A percentile compares a stretch with the other conserved stretches of the same genome.
Evolutionary conservation across 2,329 filamentous ascomycete genomes (phyloP).

Genomic region (Paraphaeosphaeria minitans): DNA sequence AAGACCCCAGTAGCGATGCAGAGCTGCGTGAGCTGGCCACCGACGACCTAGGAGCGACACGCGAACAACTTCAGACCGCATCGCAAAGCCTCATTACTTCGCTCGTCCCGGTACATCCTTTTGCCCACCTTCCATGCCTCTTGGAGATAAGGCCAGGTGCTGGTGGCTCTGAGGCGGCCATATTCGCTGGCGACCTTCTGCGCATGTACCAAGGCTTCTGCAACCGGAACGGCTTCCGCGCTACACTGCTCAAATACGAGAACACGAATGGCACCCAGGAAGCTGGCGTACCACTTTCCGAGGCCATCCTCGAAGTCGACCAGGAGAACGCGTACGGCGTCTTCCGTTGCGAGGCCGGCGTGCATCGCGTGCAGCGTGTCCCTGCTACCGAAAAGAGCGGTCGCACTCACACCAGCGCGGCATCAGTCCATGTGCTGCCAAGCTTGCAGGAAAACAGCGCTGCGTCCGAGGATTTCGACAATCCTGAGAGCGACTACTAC

Average conservation of each 20-base stretch:
- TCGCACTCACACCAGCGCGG: slow-evolving; percentile 90
- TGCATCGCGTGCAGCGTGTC: slow-evolving; percentile 93
- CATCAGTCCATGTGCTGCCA: slow-evolving; percentile 89
- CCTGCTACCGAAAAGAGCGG: slow-evolving; percentile 90
- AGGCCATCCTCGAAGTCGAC: slow-evolving; percentile 85
- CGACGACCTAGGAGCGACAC: slow-evolving; percentile 73
- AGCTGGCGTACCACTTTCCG: slow-evolving; percentile 73
- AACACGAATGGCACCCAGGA: slow-evolving; percentile 66
- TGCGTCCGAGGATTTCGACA: slow-evolving; percentile 67
- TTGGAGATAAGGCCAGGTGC: slow-evolving; percentile 91
- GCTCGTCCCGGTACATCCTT: slow-evolving; percentile 86
- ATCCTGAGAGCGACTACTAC: slow-evolving; percentile 91
- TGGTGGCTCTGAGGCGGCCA: slow-evolving; percentile 86
- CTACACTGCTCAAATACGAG: slow-evolving; percentile 79
- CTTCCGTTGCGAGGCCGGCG: slow-evolving; percentile 86
- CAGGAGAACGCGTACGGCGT: slow-evolving; percentile 77
- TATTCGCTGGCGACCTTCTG: slow-evolving; percentile 86
- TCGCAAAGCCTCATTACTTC: slow-evolving; percentile 72
- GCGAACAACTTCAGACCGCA: slow-evolving; percentile 65
- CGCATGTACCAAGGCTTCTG: slow-evolving; percentile 90
- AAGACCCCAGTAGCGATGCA: slow-evolving; percentile 66
- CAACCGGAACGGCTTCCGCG: slow-evolving; percentile 67
- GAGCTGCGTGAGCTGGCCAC: slow-evolving; percentile 65
- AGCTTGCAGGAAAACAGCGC: slow-evolving; percentile 68
- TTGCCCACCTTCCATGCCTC: slow-evolving; percentile 86